Conservation (phyloP, 2,329 filamentous ascomycete genomes). For the Pyrenophora seminiperda region DNA sequence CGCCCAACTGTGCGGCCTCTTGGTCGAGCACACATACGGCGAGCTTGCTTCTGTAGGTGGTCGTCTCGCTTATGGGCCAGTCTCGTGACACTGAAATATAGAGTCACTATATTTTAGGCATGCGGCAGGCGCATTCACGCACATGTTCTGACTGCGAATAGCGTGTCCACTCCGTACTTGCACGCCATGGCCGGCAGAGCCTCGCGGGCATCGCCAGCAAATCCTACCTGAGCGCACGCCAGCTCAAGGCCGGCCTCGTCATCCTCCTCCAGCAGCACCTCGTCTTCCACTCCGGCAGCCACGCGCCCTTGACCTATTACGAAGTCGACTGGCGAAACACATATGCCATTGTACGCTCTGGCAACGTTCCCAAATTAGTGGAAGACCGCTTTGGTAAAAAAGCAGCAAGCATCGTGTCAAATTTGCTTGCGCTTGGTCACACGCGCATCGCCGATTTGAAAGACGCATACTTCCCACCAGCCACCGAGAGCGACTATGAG, state of each 20-base stretch:
- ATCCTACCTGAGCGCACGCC: constrained; percentile 73
- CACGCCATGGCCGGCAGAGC: constrained; percentile 77
- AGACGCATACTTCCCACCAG: constrained; percentile 62
- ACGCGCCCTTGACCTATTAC: constrained; percentile 72
- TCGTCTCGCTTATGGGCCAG: constrained; percentile 80
- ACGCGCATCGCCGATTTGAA: constrained; percentile 72
- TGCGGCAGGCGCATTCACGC: constrained; percentile 14
- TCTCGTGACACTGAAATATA: neutral
- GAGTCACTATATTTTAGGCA: neutral
- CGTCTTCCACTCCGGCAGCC: constrained; percentile 71
- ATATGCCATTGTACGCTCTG: constrained; percentile 80
- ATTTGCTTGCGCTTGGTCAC: constrained; percentile 77
- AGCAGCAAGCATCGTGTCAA: constrained; percentile 75
- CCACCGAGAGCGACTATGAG: constrained; percentile 39
- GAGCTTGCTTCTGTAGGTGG: constrained; percentile 93
- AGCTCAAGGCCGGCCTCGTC: constrained; percentile 79
- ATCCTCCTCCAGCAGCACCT: constrained; percentile 90
- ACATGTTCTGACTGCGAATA: constrained; percentile 49
- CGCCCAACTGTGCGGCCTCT: constrained; percentile 85
- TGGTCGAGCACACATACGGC: constrained; percentile 88
- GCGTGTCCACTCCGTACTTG: constrained; percentile 82
- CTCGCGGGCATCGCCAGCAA: constrained; percentile 71
- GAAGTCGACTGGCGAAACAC: constrained; percentile 80
- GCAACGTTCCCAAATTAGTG: constrained; percentile 78
- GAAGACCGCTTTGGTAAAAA: constrained; percentile 74